phyloP scores from a whole-genome alignment of 1,139 yeast genomes.

The Saccharomycopsis crataegensis region DNA sequence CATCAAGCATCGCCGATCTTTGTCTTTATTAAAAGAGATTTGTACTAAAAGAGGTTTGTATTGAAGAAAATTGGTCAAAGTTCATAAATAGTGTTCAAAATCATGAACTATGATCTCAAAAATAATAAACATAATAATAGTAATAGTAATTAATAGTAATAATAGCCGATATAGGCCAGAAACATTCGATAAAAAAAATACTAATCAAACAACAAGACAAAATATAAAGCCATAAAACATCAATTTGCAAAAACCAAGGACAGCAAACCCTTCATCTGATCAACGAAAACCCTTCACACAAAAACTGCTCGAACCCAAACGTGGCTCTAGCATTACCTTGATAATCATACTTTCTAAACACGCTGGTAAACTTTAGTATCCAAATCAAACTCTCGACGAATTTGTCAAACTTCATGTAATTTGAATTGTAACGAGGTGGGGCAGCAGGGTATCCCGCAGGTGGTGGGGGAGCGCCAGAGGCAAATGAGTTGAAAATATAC shows the following conservation, averaged over 20 bases:
- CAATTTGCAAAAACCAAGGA: background rate
- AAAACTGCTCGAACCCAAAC: slow-evolving; percentile 68
- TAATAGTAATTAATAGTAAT: too few species aligned
- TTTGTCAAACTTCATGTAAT: slow-evolving; percentile 61
- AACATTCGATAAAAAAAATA: too few species aligned
- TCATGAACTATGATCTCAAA: too few species aligned
- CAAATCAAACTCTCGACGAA: slow-evolving; percentile 77
- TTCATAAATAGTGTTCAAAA: too few species aligned
- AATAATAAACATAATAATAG: too few species aligned
- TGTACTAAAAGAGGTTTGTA: too few species aligned
- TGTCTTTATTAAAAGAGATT: too few species aligned
- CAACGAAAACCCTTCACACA: slow-evolving; percentile 48
- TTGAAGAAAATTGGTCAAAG: too few species aligned
- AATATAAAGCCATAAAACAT: too few species aligned
- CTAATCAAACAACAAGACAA: too few species aligned
- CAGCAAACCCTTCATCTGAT: background rate
- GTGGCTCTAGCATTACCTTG: slow-evolving; percentile 74
- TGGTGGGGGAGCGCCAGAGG: slow-evolving; percentile 23
- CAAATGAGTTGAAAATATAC: slow-evolving; percentile 53
- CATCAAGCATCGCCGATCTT: too few species aligned
- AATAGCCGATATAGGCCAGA: too few species aligned
- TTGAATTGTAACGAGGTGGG: slow-evolving; percentile 21
- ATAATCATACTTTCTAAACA: slow-evolving; percentile 68
- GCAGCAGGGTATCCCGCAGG: background rate
- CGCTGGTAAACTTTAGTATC: slow-evolving; percentile 67